Conservation (phyloP, 1,284 basidiomycete species). For the Apiotrichum montevideense region DNA sequence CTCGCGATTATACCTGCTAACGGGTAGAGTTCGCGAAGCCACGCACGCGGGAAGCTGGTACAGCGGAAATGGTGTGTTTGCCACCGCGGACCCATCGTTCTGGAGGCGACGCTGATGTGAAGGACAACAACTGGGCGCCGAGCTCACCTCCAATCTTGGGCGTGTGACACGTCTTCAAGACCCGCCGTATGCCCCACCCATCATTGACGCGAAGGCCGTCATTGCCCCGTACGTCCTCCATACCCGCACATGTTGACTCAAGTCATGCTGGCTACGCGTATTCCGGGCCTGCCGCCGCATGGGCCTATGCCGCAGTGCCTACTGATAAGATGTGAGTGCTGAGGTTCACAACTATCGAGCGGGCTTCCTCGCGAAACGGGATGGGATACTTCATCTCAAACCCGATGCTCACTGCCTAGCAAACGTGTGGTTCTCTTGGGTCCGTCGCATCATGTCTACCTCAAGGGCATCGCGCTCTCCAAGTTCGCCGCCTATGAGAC, state of each 20-base stretch:
- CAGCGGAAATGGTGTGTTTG: slow-evolving; percentile 57
- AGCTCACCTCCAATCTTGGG: slow-evolving; percentile 62
- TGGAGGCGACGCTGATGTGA: slow-evolving; percentile 2
- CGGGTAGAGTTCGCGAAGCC: slow-evolving; percentile 51
- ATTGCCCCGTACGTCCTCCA: slow-evolving; percentile 76
- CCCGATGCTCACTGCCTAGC: slow-evolving; percentile 47
- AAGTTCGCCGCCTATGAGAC: slow-evolving; percentile 71
- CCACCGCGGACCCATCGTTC: slow-evolving; percentile 6
- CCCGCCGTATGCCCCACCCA: slow-evolving; percentile 57
- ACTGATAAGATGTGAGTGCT: slow-evolving; percentile 63
- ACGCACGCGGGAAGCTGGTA: slow-evolving; percentile 93
- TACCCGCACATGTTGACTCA: slow-evolving; percentile 19
- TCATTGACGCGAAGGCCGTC: slow-evolving; percentile 76
- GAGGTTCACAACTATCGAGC: not conserved
- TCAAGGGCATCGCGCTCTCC: slow-evolving; percentile 81
- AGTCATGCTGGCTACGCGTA: slow-evolving; percentile 96
- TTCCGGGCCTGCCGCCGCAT: slow-evolving; percentile 88
- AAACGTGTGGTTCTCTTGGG: slow-evolving; percentile 90
- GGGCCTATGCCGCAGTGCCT: slow-evolving; percentile 89
- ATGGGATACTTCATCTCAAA: not conserved
- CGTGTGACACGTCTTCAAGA: slow-evolving; percentile 54
- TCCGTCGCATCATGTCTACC: slow-evolving; percentile 87
- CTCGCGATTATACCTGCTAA: not conserved
- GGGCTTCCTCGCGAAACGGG: too few relatives aligned
- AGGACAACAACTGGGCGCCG: slow-evolving; percentile 57